Evolutionary conservation across 1,139 yeast species (phyloP).

Genomic region (Scheffersomyces stambukii): DNA sequence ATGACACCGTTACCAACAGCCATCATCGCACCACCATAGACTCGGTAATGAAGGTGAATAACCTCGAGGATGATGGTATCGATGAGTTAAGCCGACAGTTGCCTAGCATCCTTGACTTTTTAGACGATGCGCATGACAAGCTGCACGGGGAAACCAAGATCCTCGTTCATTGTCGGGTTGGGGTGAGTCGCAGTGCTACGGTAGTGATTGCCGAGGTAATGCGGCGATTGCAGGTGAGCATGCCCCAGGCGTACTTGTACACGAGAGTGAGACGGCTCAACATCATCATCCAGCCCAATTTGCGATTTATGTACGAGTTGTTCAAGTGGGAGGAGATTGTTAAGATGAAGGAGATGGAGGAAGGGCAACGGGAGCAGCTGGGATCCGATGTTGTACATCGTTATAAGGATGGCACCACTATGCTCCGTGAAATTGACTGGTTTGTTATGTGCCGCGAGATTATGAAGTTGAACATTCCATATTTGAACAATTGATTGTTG

Average conservation of each 20-base stretch:
- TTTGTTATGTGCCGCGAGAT: slow-evolving; percentile 84
- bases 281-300: slow-evolving; percentile 46
- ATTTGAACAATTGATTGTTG: slow-evolving; percentile 20
- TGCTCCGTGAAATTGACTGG: slow-evolving; percentile 79
- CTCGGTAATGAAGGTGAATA: slow-evolving; percentile 41
- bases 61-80: slow-evolving; percentile 47
- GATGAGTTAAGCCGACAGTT: slow-evolving; percentile 35
- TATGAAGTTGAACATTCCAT: slow-evolving; percentile 66
- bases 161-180: slow-evolving; percentile 48
- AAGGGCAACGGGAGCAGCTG: slow-evolving; percentile 1
- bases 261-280: slow-evolving; percentile 45
- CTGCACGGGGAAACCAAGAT: slow-evolving; percentile 31
- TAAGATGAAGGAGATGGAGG: slow-evolving; percentile 3
- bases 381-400: neutral
- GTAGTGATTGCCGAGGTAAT: slow-evolving; percentile 48
- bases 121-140: slow-evolving; percentile 27
- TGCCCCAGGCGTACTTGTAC: slow-evolving; percentile 42
- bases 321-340: slow-evolving; percentile 44
- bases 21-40: slow-evolving; percentile 15
- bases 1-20: slow-evolving; percentile 1
- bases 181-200: slow-evolving; percentile 47
- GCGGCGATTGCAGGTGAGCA: slow-evolving; percentile 31
- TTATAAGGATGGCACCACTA: slow-evolving; percentile 4
- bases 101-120: slow-evolving; percentile 33
- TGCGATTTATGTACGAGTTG: slow-evolving; percentile 46